Evolutionary conservation across 2,329 filamentous ascomycete species (phyloP).

Genomic region (Phialophora verrucosa): DNA sequence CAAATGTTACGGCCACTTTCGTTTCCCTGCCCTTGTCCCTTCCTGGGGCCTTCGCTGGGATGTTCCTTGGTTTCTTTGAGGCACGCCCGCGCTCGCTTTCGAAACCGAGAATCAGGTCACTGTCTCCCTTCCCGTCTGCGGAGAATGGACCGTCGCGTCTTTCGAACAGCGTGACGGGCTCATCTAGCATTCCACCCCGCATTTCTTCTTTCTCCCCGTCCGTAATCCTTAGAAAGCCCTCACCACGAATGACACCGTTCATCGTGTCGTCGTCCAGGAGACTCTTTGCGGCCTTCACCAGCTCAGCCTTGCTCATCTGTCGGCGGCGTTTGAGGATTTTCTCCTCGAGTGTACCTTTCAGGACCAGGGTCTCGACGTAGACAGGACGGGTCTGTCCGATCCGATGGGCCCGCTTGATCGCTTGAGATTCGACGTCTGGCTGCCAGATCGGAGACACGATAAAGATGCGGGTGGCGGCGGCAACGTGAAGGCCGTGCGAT

Average conservation of each 20-base stretch:
- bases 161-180: constrained; percentile 29
- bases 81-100: constrained; percentile 15
- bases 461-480: constrained; percentile 80
- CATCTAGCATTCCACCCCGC: constrained; percentile 24
- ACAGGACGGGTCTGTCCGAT: constrained; percentile 83
- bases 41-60: background rate
- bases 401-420: constrained; percentile 85
- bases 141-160: constrained; percentile 13
- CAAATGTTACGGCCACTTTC: background rate
- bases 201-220: constrained; percentile 41
- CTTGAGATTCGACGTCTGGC: constrained; percentile 83
- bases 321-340: constrained; percentile 75
- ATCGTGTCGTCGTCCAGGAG: constrained; percentile 65
- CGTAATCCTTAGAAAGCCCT: constrained; percentile 54
- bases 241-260: constrained; percentile 63
- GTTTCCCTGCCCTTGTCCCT: constrained; percentile 3
- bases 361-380: constrained; percentile 81
- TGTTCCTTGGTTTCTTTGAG: constrained; percentile 20
- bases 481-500: constrained; percentile 85
- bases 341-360: constrained; percentile 82
- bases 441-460: constrained; percentile 89
- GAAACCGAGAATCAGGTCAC: constrained; percentile 22
- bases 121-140: constrained; percentile 8
- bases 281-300: constrained; percentile 59
- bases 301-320: constrained; percentile 70